phyloP scores from a whole-genome alignment of 1,284 basidiomycete species.

The Pyrrhoderma noxium region DNA sequence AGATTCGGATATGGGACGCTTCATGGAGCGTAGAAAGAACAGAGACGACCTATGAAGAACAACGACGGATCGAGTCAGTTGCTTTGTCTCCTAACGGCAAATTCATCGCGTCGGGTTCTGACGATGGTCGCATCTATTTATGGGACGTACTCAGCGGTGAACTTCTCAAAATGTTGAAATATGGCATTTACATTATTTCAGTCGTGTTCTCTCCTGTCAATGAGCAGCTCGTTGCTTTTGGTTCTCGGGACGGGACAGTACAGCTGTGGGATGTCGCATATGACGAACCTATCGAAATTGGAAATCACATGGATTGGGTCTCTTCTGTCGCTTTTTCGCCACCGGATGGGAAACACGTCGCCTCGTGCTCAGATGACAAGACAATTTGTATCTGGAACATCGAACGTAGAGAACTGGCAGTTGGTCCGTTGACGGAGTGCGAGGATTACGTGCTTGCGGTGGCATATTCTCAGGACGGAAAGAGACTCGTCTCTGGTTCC shows the following conservation, averaged over 20 bases:
- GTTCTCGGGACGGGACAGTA: background rate
- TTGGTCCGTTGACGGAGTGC: slow-evolving; percentile 97
- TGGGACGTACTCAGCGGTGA: slow-evolving; percentile 11
- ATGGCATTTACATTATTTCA: too few species aligned
- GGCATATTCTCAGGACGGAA: slow-evolving; percentile 89
- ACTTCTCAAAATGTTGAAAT: too few species aligned
- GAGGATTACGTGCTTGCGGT: slow-evolving; percentile 98
- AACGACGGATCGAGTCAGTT: too few species aligned
- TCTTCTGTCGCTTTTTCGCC: background rate
- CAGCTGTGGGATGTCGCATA: background rate
- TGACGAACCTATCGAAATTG: background rate
- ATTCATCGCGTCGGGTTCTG: slow-evolving; percentile 8
- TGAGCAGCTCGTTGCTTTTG: too few species aligned
- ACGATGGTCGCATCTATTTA: slow-evolving; percentile 6
- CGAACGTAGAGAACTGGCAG: slow-evolving; percentile 61
- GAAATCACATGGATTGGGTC: background rate
- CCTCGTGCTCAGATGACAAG: slow-evolving; percentile 35
- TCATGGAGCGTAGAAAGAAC: background rate
- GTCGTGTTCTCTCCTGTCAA: too few species aligned
- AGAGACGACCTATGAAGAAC: too few species aligned
- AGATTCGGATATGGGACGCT: too few species aligned
- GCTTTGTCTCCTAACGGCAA: slow-evolving; percentile 11
- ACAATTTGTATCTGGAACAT: slow-evolving; percentile 2
- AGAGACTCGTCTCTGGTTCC: slow-evolving; percentile 73
- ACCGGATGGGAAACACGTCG: background rate